Evolutionary conservation across 305 asterid genomes (phyloP).

Genomic region (Caryopteris hybrid): DNA sequence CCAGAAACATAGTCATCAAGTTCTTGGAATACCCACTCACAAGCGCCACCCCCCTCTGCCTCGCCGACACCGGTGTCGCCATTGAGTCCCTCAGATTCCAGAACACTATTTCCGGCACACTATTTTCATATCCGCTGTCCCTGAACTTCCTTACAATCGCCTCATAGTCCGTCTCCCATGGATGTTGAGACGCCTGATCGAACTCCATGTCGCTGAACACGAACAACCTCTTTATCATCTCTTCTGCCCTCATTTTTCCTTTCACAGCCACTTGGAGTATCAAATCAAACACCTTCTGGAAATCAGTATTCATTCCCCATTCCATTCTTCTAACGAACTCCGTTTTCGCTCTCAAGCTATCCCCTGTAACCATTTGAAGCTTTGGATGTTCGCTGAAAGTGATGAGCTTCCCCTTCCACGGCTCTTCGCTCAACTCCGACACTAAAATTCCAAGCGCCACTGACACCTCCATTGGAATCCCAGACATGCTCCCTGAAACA

Average conservation of each 20-base stretch:
- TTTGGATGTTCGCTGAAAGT: slow-evolving; percentile 27
- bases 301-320: slow-evolving; percentile 34
- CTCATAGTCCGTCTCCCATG: slow-evolving; percentile 41
- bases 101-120: slow-evolving; percentile 47
- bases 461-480: slow-evolving; percentile 37
- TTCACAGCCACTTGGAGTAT: slow-evolving; percentile 30
- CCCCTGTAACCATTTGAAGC: slow-evolving; percentile 30
- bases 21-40: slow-evolving; percentile 51
- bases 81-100: slow-evolving; percentile 44
- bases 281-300: slow-evolving; percentile 45
- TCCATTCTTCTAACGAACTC: slow-evolving; percentile 29
- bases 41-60: slow-evolving; percentile 30
- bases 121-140: slow-evolving; percentile 20
- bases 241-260: slow-evolving; percentile 18
- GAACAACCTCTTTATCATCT: slow-evolving; percentile 41
- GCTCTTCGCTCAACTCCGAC: slow-evolving; percentile 37
- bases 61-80: slow-evolving; percentile 34
- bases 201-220: slow-evolving; percentile 52
- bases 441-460: slow-evolving; percentile 41
- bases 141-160: slow-evolving; percentile 29
- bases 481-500: slow-evolving; percentile 35
- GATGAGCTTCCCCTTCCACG: slow-evolving; percentile 43
- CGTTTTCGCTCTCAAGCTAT: slow-evolving; percentile 7
- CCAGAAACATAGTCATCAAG: slow-evolving; percentile 34
- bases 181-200: slow-evolving; percentile 25